phyloP scores from a whole-genome alignment of 129 eudicot genomes.

The Sambucus nigra region DNA sequence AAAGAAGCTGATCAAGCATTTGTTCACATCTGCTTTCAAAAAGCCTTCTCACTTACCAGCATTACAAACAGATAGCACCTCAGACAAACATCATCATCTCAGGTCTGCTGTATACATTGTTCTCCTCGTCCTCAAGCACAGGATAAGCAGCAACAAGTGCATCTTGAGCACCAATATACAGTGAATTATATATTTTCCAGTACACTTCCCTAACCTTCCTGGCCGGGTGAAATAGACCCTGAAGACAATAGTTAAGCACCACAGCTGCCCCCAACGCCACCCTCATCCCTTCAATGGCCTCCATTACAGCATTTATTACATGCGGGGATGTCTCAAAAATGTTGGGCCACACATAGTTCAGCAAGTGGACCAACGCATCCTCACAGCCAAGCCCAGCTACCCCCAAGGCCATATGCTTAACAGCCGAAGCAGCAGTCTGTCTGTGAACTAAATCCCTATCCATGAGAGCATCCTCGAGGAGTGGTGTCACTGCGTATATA shows the following conservation, averaged over 20 bases:
- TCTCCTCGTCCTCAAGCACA: constrained; percentile 68
- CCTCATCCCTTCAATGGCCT: constrained; percentile 97
- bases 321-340: constrained; percentile 95
- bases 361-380: constrained; percentile 75
- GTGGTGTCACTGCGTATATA: constrained; percentile 87
- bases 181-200: constrained; percentile 93
- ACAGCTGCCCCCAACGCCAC: constrained; percentile 89
- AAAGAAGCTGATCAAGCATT: background rate
- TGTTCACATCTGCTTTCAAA: background rate
- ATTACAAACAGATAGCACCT: background rate
- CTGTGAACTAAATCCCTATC: constrained; percentile 85
- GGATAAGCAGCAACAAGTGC: constrained; percentile 92
- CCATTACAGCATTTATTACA: constrained; percentile 91
- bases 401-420: constrained; percentile 90
- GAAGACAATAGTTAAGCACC: constrained; percentile 81
- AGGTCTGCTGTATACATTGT: constrained; percentile 65
- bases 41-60: too few species aligned
- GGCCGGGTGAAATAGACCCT: constrained; percentile 94
- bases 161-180: constrained; percentile 91
- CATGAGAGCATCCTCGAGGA: constrained; percentile 94
- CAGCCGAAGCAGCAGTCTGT: constrained; percentile 96
- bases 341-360: constrained; percentile 98
- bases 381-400: constrained; percentile 95
- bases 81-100: constrained; percentile 76
- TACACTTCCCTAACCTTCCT: constrained; percentile 96